Evolutionary conservation across 2,329 filamentous ascomycete species (phyloP).

Genomic region (Exophiala calicioides): DNA sequence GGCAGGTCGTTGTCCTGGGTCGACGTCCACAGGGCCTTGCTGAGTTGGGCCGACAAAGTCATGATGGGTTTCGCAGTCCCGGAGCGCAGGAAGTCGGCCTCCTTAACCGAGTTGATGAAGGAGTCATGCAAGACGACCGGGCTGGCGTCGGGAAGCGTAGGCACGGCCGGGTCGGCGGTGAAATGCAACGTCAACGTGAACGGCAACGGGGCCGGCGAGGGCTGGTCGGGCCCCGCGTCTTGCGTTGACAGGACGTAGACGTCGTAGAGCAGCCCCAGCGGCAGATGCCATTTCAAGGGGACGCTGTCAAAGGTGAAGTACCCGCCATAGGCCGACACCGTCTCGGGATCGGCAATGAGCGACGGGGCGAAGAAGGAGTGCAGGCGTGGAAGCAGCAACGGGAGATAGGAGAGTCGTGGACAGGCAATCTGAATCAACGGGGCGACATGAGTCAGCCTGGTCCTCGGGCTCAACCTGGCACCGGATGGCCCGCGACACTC

Average conservation of each 20-base stretch:
- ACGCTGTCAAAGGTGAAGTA: constrained; percentile 70
- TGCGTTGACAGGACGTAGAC: constrained; percentile 53
- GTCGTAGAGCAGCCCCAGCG: constrained; percentile 68
- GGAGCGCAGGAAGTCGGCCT: constrained; percentile 84
- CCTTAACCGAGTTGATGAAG: constrained; percentile 70
- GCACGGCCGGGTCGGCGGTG: constrained; percentile 29
- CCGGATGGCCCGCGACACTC: constrained; percentile 29
- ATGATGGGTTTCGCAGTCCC: constrained; percentile 88
- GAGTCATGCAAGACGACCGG: constrained; percentile 65
- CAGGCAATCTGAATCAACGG: constrained; percentile 53
- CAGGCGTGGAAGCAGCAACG: constrained; percentile 63
- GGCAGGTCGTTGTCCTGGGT: constrained; percentile 71
- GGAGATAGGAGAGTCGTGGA: constrained; percentile 68
- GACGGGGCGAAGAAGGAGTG: constrained; percentile 62
- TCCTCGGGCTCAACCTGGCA: neutral
- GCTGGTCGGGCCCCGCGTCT: constrained; percentile 50
- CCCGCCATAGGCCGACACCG: constrained; percentile 49
- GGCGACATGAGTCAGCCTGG: constrained; percentile 12
- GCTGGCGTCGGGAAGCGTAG: constrained; percentile 64
- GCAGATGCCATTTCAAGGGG: constrained; percentile 71
- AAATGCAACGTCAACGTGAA: constrained; percentile 67
- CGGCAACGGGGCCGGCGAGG: constrained; percentile 45
- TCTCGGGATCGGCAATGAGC: constrained; percentile 59
- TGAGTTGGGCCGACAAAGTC: constrained; percentile 81
- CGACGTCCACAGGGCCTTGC: constrained; percentile 76